Conservation (phyloP, 768 basidiomycete species). For the Lyophyllum atratum region DNA sequence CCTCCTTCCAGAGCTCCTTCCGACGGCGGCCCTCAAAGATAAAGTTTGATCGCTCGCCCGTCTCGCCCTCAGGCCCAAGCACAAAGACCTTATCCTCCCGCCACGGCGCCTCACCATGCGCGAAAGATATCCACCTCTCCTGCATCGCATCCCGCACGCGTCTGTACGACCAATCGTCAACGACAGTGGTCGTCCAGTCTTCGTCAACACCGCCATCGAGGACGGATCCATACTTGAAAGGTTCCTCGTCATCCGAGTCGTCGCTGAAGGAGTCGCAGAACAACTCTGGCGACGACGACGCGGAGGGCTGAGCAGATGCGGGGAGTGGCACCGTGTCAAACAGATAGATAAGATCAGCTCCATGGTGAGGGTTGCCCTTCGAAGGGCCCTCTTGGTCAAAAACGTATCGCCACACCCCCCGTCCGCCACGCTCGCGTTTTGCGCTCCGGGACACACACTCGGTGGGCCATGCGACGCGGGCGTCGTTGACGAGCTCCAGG, state of each 20-base stretch:
- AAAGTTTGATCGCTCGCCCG: constrained; percentile 63
- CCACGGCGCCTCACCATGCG: constrained; percentile 76
- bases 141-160: constrained; percentile 74
- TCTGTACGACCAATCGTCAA: constrained; percentile 67
- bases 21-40: constrained; percentile 72
- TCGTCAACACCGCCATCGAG: constrained; percentile 24
- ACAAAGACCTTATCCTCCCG: constrained; percentile 69
- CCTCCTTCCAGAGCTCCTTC: constrained; percentile 60
- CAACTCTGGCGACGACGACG: constrained; percentile 20
- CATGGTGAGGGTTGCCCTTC: constrained; percentile 66
- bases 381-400: constrained; percentile 81
- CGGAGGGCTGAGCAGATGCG: constrained; percentile 24
- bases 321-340: constrained; percentile 75
- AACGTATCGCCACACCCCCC: constrained; percentile 76
- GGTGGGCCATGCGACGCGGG: constrained; percentile 76
- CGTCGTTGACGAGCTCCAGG: constrained; percentile 75
- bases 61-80: constrained; percentile 83
- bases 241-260: constrained; percentile 37
- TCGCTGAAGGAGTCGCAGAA: constrained; percentile 35
- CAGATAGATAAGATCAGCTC: constrained; percentile 73
- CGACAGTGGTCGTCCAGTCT: constrained; percentile 57
- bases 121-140: constrained; percentile 74
- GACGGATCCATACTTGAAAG: constrained; percentile 26
- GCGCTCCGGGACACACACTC: constrained; percentile 60
- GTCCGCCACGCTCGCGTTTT: constrained; percentile 50